Conservation (phyloP, 306 rosid species). For the Casuarina cunninghamiana region DNA sequence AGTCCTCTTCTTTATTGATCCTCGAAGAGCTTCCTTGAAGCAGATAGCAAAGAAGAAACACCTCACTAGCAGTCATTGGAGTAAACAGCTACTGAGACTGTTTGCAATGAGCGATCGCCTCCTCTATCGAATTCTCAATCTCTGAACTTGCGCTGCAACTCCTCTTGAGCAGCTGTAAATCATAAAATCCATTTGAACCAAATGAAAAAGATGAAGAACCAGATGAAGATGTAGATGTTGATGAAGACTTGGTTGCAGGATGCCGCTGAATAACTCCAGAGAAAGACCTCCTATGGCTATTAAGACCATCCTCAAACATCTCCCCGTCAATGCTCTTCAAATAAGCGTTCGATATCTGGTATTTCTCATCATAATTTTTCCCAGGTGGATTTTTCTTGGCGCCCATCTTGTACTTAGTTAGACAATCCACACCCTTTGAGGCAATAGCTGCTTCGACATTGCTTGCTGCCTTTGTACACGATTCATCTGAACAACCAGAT, state of each 20-base stretch:
- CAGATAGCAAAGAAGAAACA: conserved; percentile 38
- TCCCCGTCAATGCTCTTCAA: conserved; percentile 52
- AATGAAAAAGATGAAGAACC: conserved; percentile 82
- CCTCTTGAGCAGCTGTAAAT: conserved; percentile 64
- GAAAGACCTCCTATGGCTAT: conserved; percentile 67
- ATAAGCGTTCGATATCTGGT: conserved; percentile 36
- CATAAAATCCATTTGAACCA: conserved; percentile 57
- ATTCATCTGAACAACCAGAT: conserved; percentile 57
- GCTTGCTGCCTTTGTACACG: conserved; percentile 45
- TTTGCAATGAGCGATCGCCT: conserved; percentile 95
- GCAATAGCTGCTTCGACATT: conserved; percentile 32
- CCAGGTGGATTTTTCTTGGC: conserved; percentile 54
- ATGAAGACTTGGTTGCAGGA: conserved; percentile 38
- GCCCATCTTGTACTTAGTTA: conserved; percentile 38
- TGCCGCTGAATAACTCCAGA: conserved; percentile 74
- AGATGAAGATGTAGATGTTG: conserved; percentile 68
- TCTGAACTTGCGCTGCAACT: conserved; percentile 73
- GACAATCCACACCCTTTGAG: conserved; percentile 31
- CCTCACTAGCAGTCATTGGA: conserved; percentile 31
- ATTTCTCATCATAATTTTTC: conserved; percentile 35
- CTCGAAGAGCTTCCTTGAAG: conserved; percentile 36
- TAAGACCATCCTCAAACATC: conserved; percentile 46
- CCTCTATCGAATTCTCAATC: conserved; percentile 73
- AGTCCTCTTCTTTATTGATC: conserved; percentile 39
- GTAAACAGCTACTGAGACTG: conserved; percentile 48